Percentiles rank a stretch among this genome's conserved stretches.
Evolutionary conservation across 2,329 filamentous ascomycete species (phyloP).

Genomic region (Herpotrichia juniperi): DNA sequence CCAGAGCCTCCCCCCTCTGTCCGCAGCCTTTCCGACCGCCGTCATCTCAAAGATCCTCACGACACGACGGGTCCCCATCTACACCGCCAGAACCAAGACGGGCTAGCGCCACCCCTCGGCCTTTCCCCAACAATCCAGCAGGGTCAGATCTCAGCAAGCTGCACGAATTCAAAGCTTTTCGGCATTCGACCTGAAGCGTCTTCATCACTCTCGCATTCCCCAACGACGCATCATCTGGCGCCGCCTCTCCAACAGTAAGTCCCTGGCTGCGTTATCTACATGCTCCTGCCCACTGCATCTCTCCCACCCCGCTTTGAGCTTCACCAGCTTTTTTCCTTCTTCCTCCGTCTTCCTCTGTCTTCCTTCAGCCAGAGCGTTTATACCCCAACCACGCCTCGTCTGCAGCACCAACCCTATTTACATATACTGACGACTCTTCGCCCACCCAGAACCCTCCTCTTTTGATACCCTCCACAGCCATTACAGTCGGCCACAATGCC

Average conservation of each 20-base stretch:
- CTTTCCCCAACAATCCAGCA: not conserved
- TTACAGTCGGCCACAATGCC: conserved; percentile 49
- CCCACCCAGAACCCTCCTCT: not conserved
- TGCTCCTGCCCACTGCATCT: not conserved
- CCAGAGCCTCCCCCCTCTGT: not conserved
- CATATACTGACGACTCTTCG: not conserved
- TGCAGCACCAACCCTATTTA: not conserved
- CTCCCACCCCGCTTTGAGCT: conserved; percentile 20
- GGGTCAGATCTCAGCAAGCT: not conserved
- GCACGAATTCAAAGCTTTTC: no score
- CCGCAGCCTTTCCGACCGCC: not conserved
- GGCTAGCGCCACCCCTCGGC: not conserved
- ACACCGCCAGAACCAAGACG: not conserved
- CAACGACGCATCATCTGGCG: not conserved
- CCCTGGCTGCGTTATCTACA: conserved; percentile 1
- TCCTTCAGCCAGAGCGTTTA: conserved; percentile 27
- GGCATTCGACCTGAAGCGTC: not conserved
- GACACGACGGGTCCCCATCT: not conserved
- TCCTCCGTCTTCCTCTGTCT: conserved; percentile 23
- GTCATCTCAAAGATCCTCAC: not conserved
- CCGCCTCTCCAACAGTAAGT: conserved; percentile 2
- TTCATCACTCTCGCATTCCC: not conserved
- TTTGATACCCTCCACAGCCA: conserved; percentile 18
- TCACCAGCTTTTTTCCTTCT: conserved; percentile 26
- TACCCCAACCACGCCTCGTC: not conserved